Conservation (phyloP, 805 yeast genomes). For the Suhomyces sp. region DNA sequence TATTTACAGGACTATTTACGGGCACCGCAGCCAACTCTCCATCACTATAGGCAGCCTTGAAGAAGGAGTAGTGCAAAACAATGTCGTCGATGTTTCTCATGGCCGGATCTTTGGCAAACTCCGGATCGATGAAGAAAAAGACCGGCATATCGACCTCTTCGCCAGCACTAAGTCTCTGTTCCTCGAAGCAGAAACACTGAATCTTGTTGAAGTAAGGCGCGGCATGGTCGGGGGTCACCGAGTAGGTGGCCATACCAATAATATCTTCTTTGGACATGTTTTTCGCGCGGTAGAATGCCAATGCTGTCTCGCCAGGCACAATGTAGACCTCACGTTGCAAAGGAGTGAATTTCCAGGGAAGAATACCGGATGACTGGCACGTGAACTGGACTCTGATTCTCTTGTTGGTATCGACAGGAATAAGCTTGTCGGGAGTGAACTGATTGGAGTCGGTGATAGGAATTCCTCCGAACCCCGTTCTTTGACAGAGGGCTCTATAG, state of each 20-base stretch:
- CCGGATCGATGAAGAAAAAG: conserved; percentile 95
- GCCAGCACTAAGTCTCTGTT: conserved; percentile 88
- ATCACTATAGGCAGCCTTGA: conserved; percentile 54
- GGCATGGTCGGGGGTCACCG: conserved; percentile 93
- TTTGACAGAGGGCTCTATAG: conserved; percentile 85
- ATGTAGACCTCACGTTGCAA: conserved; percentile 91
- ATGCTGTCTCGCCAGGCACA: conserved; percentile 95
- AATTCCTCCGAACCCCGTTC: conserved; percentile 95
- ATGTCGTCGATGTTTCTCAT: conserved; percentile 90
- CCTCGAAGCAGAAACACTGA: conserved; percentile 98
- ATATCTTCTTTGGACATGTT: conserved; percentile 84
- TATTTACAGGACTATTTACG: conserved; percentile 4
- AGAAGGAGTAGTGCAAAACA: conserved; percentile 88
- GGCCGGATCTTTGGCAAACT: conserved; percentile 85
- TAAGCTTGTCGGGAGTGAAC: conserved; percentile 81
- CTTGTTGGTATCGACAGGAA: conserved; percentile 82
- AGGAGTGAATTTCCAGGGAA: conserved; percentile 95
- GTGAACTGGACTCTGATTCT: conserved; percentile 84
- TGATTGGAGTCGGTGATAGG: conserved; percentile 82
- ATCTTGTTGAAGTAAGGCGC: conserved; percentile 96
- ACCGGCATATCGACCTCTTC: conserved; percentile 99
- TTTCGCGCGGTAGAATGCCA: conserved; percentile 92
- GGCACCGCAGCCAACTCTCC: conserved; percentile 43
- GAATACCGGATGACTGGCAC: conserved; percentile 81
- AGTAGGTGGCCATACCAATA: conserved; percentile 97